Conservation (phyloP, 116 monocot species). For the Cymodocea nodosa region DNA sequence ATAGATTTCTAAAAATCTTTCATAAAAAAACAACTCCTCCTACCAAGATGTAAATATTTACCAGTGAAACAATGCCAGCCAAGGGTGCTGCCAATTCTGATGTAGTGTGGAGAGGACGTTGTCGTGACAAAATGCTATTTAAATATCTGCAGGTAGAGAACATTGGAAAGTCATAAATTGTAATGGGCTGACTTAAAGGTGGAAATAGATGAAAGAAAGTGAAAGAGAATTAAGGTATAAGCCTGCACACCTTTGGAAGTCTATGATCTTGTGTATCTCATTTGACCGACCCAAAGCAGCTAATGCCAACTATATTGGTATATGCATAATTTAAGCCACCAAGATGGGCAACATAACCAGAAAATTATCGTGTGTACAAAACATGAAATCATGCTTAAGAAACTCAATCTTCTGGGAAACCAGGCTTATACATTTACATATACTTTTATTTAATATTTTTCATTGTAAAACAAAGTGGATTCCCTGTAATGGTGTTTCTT, state of each 20-base stretch:
- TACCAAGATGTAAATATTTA: conserved; percentile 12
- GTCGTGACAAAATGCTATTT: conserved; percentile 31
- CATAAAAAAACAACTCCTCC: no score
- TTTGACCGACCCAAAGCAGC: conserved; percentile 62
- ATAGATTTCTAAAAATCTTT: no score
- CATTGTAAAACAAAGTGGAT: no score
- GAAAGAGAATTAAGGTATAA: conserved; percentile 3
- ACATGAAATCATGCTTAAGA: no score
- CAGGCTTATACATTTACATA: no score
- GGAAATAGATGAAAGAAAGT: not conserved
- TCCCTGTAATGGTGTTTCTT: no score
- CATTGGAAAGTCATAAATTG: not conserved
- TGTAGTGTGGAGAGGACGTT: conserved; percentile 19
- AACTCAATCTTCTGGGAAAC: no score
- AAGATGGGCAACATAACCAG: no score
- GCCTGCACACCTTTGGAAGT: conserved; percentile 63
- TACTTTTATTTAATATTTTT: no score
- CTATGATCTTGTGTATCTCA: conserved; percentile 38
- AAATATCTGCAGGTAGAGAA: conserved; percentile 42
- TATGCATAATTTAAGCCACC: no score
- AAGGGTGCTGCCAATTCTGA: conserved; percentile 33
- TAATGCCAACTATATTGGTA: conserved; percentile 47
- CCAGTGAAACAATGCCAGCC: conserved; percentile 50
- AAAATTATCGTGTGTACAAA: no score
- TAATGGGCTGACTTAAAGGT: no score